These are phyloP conservation scores for Adansonia rubrostipa DNA, from an alignment of 441 rosid species.

Conservation along the genomic window DNA sequence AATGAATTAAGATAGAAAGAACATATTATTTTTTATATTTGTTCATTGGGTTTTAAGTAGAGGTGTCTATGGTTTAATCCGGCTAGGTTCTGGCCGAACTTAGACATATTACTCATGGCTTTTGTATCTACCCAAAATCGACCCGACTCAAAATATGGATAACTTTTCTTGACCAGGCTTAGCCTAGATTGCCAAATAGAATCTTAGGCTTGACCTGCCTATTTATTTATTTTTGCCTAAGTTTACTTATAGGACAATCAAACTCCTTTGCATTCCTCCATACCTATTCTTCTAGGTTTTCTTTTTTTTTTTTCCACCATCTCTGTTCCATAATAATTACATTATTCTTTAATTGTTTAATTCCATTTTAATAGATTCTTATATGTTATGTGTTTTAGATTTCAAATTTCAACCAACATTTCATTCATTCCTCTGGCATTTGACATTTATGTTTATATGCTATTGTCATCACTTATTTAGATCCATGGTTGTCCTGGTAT, in stretches of 20 bases:
- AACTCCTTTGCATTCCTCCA: constrained; percentile 64
- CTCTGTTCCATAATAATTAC: neutral
- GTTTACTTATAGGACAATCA: constrained; percentile 66
- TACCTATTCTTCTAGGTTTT: constrained; percentile 69
- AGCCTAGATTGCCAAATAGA: too few species aligned
- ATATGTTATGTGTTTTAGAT: too few species aligned
- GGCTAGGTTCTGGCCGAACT: too few species aligned
- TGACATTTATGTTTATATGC: neutral
- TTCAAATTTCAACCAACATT: neutral
- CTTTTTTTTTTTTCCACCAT: constrained; percentile 8
- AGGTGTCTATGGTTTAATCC: too few species aligned
- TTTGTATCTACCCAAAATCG: too few species aligned
- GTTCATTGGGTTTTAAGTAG: too few species aligned
- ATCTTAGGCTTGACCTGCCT: constrained; percentile 35
- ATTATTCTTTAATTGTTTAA: neutral
- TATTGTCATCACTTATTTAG: neutral
- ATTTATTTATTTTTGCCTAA: constrained; percentile 57
- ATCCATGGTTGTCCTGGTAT: neutral
- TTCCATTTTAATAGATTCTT: neutral
- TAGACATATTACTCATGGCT: too few species aligned
- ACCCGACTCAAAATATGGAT: too few species aligned
- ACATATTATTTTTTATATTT: too few species aligned
- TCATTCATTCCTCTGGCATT: neutral
- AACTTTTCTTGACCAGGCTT: too few species aligned
- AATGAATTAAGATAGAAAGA: too few species aligned